Evolutionary conservation across 2,329 filamentous ascomycete genomes (phyloP).

Genomic region (Parasarocladium wereldwijsianum): DNA sequence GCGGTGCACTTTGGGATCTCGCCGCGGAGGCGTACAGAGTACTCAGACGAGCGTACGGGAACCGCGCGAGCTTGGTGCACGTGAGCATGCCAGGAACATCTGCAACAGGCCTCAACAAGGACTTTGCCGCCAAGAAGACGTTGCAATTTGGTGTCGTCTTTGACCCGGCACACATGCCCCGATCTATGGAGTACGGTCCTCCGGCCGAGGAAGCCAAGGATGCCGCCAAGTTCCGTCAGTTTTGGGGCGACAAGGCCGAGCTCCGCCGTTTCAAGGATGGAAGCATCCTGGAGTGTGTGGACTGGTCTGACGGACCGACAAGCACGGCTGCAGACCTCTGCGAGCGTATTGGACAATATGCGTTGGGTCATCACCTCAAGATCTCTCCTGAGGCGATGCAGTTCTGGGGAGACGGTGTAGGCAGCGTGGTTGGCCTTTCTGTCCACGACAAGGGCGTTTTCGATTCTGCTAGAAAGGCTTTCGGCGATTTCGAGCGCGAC

Average conservation of each 20-base stretch:
- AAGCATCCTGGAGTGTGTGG: conserved; percentile 79
- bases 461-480: conserved; percentile 52
- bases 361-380: conserved; percentile 55
- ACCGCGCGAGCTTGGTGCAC: conserved; percentile 57
- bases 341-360: conserved; percentile 64
- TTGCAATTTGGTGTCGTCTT: conserved; percentile 52
- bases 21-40: conserved; percentile 46
- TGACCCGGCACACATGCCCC: conserved; percentile 55
- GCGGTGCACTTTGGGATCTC: conserved; percentile 28
- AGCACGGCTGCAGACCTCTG: conserved; percentile 44
- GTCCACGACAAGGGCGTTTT: conserved; percentile 36
- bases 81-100: conserved; percentile 25
- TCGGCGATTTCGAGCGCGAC: conserved; percentile 59
- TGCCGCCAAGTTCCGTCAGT: conserved; percentile 66
- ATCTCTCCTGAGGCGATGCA: conserved; percentile 36
- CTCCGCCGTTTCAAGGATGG: conserved; percentile 90
- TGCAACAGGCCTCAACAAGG: not conserved
- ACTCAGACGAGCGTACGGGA: conserved; percentile 57
- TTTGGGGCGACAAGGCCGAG: conserved; percentile 92
- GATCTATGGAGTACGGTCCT: conserved; percentile 78
- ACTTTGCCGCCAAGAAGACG: conserved; percentile 12
- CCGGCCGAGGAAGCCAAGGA: conserved; percentile 73
- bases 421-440: conserved; percentile 2
- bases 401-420: conserved; percentile 29
- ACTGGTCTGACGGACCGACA: conserved; percentile 54